Evolutionary conservation across 208 protist species (phyloP).

Genomic region (Wallacemonas collosoma): DNA sequence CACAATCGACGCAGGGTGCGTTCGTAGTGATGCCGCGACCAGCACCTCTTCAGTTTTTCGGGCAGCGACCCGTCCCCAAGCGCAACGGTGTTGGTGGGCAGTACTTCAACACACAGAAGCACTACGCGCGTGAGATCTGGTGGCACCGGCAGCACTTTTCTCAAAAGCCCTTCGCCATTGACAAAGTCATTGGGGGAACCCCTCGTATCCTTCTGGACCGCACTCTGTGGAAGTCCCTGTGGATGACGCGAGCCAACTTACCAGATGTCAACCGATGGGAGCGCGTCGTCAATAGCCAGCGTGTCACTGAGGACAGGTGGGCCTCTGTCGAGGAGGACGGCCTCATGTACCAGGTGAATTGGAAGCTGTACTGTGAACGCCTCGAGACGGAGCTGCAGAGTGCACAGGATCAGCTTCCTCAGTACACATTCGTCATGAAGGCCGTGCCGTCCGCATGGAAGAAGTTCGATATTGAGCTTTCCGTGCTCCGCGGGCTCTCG

Average conservation of each 20-base stretch:
- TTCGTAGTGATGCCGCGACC: slow-evolving; percentile 37
- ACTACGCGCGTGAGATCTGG: slow-evolving; percentile 74
- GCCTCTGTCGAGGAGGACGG: slow-evolving; percentile 88
- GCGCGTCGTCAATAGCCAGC: slow-evolving; percentile 88
- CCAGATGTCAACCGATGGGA: slow-evolving; percentile 89
- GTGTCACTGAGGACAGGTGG: slow-evolving; percentile 88
- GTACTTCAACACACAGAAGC: slow-evolving; percentile 79
- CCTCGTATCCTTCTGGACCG: slow-evolving; percentile 87
- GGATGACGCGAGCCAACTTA: slow-evolving; percentile 69
- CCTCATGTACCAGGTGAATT: slow-evolving; percentile 85
- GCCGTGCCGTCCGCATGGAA: slow-evolving; percentile 90
- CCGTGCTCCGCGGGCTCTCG: slow-evolving; percentile 83
- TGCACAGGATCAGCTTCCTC: slow-evolving; percentile 81
- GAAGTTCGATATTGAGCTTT: slow-evolving; percentile 90
- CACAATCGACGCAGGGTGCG: neutral
- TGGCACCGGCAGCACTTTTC: slow-evolving; percentile 84
- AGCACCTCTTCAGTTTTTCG: slow-evolving; percentile 44
- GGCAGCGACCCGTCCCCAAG: slow-evolving; percentile 43
- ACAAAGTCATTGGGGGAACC: slow-evolving; percentile 60
- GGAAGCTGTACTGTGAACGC: slow-evolving; percentile 89
- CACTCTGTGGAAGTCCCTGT: slow-evolving; percentile 72
- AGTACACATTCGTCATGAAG: slow-evolving; percentile 84
- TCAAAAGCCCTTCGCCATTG: slow-evolving; percentile 71
- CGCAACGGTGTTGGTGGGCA: slow-evolving; percentile 81
- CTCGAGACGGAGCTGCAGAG: slow-evolving; percentile 85